phyloP scores from a whole-genome alignment of 1,139 yeast species.

The Nematodospora anomalae region DNA sequence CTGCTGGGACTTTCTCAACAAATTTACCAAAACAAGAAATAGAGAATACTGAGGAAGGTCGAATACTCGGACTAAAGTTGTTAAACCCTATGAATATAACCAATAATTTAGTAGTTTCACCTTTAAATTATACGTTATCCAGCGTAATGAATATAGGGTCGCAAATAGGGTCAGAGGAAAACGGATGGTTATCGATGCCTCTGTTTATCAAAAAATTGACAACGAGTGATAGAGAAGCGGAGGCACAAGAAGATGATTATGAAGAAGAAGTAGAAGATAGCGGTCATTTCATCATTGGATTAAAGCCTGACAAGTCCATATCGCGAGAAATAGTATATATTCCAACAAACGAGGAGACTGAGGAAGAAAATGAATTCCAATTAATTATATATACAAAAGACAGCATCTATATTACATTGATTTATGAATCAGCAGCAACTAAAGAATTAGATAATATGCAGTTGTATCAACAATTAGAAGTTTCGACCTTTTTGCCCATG shows the following conservation, averaged over 20 bases:
- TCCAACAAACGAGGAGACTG: conserved; percentile 16
- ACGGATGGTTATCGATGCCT: conserved; percentile 29
- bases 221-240: conserved; percentile 1
- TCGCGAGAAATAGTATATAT: conserved; percentile 31
- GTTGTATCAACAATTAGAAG: conserved; percentile 26
- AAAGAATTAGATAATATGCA: conserved; percentile 21
- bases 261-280: conserved; percentile 19
- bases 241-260: conserved; percentile 6
- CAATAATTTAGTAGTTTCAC: conserved; percentile 40
- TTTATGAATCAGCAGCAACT: conserved; percentile 31
- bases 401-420: conserved; percentile 25
- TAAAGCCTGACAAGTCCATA: conserved; percentile 19
- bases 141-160: conserved; percentile 28
- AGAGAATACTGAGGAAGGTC: conserved; percentile 2
- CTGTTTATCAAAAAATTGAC: conserved; percentile 19
- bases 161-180: conserved; percentile 4
- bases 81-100: conserved; percentile 38
- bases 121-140: conserved; percentile 37
- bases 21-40: conserved; percentile 5
- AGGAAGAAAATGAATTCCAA: conserved; percentile 29
- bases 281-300: conserved; percentile 32
- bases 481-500: conserved; percentile 21
- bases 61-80: conserved; percentile 12
- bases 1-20: conserved; percentile 23
- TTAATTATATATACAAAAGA: conserved; percentile 30